These are phyloP conservation scores for Debaryomyces psychrophilus DNA, from an alignment of 1,139 yeast species.

Conservation along the genomic window DNA sequence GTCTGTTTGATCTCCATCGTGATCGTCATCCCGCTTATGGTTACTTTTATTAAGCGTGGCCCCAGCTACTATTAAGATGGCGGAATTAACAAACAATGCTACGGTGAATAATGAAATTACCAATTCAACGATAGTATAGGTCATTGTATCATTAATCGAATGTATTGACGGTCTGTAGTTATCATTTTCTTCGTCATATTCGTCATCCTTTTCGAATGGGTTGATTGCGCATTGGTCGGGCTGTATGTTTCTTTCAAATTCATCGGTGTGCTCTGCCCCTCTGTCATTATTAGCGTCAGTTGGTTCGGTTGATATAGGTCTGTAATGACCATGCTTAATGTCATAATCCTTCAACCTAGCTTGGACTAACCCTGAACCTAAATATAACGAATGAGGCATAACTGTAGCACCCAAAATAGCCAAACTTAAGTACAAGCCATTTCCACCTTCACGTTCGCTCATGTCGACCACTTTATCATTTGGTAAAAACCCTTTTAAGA, in stretches of 20 bases:
- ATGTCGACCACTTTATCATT: slow-evolving; percentile 62
- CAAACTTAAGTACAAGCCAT: slow-evolving; percentile 80
- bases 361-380: slow-evolving; percentile 93
- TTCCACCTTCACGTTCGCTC: slow-evolving; percentile 61
- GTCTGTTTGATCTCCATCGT: slow-evolving; percentile 49
- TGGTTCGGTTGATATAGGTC: slow-evolving; percentile 20
- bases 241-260: slow-evolving; percentile 17
- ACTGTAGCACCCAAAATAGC: slow-evolving; percentile 97
- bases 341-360: slow-evolving; percentile 86
- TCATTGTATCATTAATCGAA: slow-evolving; percentile 70
- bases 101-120: slow-evolving; percentile 69
- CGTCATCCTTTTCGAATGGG: slow-evolving; percentile 13
- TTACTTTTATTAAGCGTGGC: slow-evolving; percentile 54
- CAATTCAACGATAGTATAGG: slow-evolving; percentile 67
- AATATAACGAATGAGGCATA: slow-evolving; percentile 93
- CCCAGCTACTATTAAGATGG: slow-evolving; percentile 78
- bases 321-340: slow-evolving; percentile 58
- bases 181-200: slow-evolving; percentile 28
- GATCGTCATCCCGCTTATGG: slow-evolving; percentile 21
- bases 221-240: slow-evolving; percentile 9
- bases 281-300: slow-evolving; percentile 5
- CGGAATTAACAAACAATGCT: slow-evolving; percentile 79
- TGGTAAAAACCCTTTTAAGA: slow-evolving; percentile 78
- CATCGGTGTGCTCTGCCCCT: slow-evolving; percentile 23
- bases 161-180: slow-evolving; percentile 63